phyloP scores from a whole-genome alignment of 2,329 filamentous ascomycete species.

The Didymellaceae sp. region DNA sequence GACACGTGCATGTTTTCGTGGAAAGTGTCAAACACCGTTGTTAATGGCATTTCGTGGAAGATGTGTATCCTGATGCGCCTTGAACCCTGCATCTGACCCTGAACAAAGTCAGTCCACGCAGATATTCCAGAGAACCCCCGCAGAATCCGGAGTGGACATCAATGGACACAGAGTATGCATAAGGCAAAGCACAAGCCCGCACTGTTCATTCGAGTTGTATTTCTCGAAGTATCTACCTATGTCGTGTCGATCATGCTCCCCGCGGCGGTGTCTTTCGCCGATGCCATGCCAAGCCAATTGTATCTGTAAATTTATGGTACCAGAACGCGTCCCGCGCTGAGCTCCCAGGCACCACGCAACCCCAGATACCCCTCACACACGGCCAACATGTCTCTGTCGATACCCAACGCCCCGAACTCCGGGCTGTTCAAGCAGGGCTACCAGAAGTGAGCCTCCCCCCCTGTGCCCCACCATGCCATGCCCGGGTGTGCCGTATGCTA shows the following conservation, averaged over 20 bases:
- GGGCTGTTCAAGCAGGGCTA: constrained; percentile 96
- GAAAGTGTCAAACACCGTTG: neutral
- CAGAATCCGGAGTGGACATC: too few species aligned
- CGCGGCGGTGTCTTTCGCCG: constrained; percentile 4
- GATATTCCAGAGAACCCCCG: neutral
- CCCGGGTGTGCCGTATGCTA: too few species aligned
- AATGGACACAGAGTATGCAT: too few species aligned
- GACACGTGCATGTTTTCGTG: neutral
- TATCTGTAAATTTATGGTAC: constrained; percentile 20
- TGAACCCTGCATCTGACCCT: neutral
- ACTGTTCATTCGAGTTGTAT: too few species aligned
- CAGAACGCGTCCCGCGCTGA: constrained; percentile 40
- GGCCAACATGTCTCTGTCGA: constrained; percentile 85
- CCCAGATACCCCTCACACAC: constrained; percentile 40
- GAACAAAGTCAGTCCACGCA: neutral
- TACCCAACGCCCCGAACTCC: constrained; percentile 90
- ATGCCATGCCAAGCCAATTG: constrained; percentile 10
- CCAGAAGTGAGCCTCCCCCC: constrained; percentile 75
- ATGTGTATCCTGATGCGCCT: neutral
- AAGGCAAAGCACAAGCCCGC: too few species aligned
- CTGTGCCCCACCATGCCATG: constrained; percentile 25
- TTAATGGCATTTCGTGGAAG: neutral
- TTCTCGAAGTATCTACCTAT: neutral
- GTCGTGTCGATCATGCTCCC: neutral
- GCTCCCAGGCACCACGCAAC: constrained; percentile 37